A percentile compares a stretch with the other conserved stretches of the same genome.
phyloP scores from a whole-genome alignment of 495 filamentous ascomycete genomes.

The Penicillium simplicissimum region DNA sequence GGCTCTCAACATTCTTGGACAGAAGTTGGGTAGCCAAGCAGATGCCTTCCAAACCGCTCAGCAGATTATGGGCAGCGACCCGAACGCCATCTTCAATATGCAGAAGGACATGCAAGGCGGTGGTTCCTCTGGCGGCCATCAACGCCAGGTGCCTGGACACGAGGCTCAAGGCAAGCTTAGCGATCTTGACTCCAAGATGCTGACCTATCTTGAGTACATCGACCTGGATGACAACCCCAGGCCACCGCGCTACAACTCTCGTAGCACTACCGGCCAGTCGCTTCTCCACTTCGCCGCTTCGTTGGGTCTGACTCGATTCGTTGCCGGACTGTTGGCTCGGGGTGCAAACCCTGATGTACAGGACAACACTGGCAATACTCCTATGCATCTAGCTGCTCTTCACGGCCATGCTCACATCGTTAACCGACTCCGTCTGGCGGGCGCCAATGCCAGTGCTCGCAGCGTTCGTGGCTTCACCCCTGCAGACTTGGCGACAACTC shows the following conservation, averaged over 20 bases:
- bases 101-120: conserved; percentile 47
- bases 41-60: conserved; percentile 53
- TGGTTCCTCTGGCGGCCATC: conserved; percentile 40
- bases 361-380: conserved; percentile 80
- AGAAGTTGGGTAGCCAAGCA: conserved; percentile 50
- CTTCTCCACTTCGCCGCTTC: conserved; percentile 82
- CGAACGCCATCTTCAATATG: conserved; percentile 44
- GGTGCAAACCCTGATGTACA: conserved; percentile 75
- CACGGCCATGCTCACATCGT: conserved; percentile 75
- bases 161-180: conserved; percentile 44
- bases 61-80: conserved; percentile 52
- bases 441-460: conserved; percentile 69
- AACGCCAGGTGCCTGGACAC: conserved; percentile 47
- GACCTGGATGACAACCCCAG: conserved; percentile 74
- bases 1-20: conserved; percentile 48
- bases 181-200: conserved; percentile 69
- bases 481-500: conserved; percentile 68
- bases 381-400: conserved; percentile 82
- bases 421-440: conserved; percentile 67
- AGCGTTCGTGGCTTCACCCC: conserved; percentile 72
- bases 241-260: conserved; percentile 62
- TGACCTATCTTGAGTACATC: conserved; percentile 74
- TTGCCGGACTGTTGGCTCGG: conserved; percentile 75
- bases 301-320: conserved; percentile 72
- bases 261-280: conserved; percentile 67